A percentile compares a stretch with the other conserved stretches of the same genome.
Conservation (phyloP, 352 stramenopile species). For the Pythium brachiatum region DNA sequence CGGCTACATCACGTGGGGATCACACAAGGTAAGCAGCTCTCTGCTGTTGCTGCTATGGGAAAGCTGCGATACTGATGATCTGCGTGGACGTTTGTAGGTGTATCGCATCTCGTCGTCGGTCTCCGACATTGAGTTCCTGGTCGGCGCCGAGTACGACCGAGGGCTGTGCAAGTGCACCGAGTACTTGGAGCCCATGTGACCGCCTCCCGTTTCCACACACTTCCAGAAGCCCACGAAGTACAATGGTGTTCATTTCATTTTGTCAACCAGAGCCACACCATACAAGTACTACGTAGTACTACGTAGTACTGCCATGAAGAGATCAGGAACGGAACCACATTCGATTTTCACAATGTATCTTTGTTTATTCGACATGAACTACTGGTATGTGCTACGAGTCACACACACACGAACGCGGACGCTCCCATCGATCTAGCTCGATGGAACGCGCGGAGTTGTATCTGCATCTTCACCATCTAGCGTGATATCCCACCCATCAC, state of each 20-base stretch:
- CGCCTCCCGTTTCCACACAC: not conserved
- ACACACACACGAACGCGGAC: constrained; percentile 5
- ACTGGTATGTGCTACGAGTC: constrained; percentile 5
- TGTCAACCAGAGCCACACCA: not conserved
- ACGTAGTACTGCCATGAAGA: not conserved
- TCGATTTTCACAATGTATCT: constrained; percentile 23
- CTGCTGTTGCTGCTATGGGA: too few relatives aligned
- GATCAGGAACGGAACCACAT: not conserved
- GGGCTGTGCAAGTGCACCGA: constrained; percentile 80
- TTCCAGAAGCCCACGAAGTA: not conserved
- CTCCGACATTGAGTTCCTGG: constrained; percentile 79
- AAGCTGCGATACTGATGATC: not conserved
- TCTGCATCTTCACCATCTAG: not conserved
- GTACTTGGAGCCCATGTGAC: constrained; percentile 58
- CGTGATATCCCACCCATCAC: not conserved
- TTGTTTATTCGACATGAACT: constrained; percentile 23
- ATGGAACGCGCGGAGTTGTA: not conserved
- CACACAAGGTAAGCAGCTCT: constrained; percentile 52
- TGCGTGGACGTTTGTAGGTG: constrained; percentile 37
- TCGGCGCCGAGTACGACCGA: constrained; percentile 83
- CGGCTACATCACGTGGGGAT: constrained; percentile 80
- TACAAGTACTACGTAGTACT: too few relatives aligned
- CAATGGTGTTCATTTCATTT: not conserved
- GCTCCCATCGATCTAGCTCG: not conserved
- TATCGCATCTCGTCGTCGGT: constrained; percentile 80